Evolutionary conservation across 192 early-diverging fungal species (phyloP).

Genomic region (Backusella circina): DNA sequence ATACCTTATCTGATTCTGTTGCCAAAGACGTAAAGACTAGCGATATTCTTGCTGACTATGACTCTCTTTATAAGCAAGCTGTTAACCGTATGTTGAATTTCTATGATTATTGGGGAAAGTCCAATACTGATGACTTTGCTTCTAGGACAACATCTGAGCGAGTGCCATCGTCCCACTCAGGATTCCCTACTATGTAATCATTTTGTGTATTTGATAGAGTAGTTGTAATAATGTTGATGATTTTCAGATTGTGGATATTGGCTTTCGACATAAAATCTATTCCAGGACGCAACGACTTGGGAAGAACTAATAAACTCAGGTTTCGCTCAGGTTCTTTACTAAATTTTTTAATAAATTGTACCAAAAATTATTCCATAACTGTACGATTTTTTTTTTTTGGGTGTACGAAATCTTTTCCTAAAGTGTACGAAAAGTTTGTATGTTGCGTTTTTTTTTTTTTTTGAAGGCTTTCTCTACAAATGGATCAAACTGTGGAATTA

Average conservation of each 20-base stretch:
- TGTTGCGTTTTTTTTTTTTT: too few species aligned
- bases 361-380: neutral
- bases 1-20: neutral
- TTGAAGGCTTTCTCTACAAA: too few species aligned
- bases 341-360: neutral
- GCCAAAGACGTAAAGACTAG: neutral
- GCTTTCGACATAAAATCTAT: conserved; percentile 6
- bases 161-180: conserved; percentile 17
- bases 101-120: conserved; percentile 10
- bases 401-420: too few species aligned
- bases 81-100: conserved; percentile 14
- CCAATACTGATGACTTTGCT: conserved; percentile 9
- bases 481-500: too few species aligned
- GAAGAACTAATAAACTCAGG: conserved; percentile 11
- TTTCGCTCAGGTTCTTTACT: too few species aligned
- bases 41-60: conserved; percentile 1
- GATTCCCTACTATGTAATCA: conserved; percentile 15
- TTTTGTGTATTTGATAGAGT: conserved; percentile 14
- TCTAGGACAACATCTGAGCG: conserved; percentile 16
- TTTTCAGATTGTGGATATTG: conserved; percentile 9
- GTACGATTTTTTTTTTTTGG: too few species aligned
- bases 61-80: conserved; percentile 13
- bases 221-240: conserved; percentile 15
- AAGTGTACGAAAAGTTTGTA: too few species aligned
- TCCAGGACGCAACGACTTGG: conserved; percentile 9